Conservation (phyloP, 73 alveolate genomes). For the Paramecium tetraurelia region DNA sequence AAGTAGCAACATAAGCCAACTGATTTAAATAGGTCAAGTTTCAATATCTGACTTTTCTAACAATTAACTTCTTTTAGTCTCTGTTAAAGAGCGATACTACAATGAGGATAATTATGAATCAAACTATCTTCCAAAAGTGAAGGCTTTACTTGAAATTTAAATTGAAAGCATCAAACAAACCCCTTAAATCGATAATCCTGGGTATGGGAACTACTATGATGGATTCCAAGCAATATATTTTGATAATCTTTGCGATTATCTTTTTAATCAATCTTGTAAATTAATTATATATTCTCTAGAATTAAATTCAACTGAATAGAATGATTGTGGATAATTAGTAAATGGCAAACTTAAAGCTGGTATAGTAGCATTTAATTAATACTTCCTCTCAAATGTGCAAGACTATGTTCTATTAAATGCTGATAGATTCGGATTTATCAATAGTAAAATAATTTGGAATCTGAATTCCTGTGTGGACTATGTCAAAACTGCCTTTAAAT, state of each 20-base stretch:
- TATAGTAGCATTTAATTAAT: conserved; percentile 21
- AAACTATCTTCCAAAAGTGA: neutral
- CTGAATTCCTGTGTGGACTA: neutral
- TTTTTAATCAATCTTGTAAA: neutral
- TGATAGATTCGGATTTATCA: neutral
- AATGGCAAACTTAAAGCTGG: neutral
- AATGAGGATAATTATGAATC: neutral
- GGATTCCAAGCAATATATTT: neutral
- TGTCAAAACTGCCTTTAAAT: neutral
- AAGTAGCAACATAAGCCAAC: neutral
- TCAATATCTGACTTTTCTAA: neutral
- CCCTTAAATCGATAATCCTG: neutral
- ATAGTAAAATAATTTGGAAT: neutral
- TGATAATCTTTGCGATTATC: neutral
- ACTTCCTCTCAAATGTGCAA: neutral
- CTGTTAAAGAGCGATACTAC: conserved; percentile 27
- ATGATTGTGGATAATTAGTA: neutral
- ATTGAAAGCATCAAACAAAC: neutral
- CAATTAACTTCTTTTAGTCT: neutral
- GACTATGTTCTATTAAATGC: neutral
- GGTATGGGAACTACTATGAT: neutral
- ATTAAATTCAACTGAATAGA: neutral
- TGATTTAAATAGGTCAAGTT: neutral
- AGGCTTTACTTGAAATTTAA: neutral
- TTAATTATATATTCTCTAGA: neutral